Conservation (phyloP, 1,284 basidiomycete genomes). For the Limonomyces culmigenus region DNA sequence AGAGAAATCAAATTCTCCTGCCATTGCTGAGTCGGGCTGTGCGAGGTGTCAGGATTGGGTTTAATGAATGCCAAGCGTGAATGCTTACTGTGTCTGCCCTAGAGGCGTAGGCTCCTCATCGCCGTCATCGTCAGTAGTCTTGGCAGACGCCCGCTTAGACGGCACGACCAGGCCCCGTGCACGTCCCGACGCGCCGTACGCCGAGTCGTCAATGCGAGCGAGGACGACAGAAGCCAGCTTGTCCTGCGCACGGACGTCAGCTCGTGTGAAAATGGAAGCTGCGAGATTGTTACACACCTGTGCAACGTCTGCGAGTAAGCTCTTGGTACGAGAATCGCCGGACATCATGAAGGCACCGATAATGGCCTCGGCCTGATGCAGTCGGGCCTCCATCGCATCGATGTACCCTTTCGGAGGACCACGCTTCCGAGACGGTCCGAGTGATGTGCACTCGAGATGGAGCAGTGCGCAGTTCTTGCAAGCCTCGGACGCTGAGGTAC, state of each 20-base stretch:
- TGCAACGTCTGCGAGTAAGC: slow-evolving; percentile 38
- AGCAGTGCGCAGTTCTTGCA: slow-evolving; percentile 62
- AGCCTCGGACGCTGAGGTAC: slow-evolving; percentile 30
- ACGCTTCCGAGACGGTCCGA: slow-evolving; percentile 68
- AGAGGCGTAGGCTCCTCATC: slow-evolving; percentile 11
- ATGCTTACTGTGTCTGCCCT: slow-evolving; percentile 34
- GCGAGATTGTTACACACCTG: slow-evolving; percentile 16
- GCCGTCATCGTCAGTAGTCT: no score
- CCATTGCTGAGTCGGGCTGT: slow-evolving; percentile 66
- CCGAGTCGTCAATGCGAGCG: slow-evolving; percentile 54
- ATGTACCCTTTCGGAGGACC: slow-evolving; percentile 83
- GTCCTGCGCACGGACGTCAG: slow-evolving; percentile 25
- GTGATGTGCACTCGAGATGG: slow-evolving; percentile 46
- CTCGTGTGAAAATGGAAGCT: slow-evolving; percentile 3
- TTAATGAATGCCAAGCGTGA: slow-evolving; percentile 4
- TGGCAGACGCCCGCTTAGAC: slow-evolving; percentile 10
- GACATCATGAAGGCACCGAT: slow-evolving; percentile 60
- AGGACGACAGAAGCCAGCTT: slow-evolving; percentile 59
- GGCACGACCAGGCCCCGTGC: slow-evolving; percentile 17
- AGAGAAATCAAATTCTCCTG: slow-evolving; percentile 41
- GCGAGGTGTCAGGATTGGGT: slow-evolving; percentile 1
- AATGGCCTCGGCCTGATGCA: slow-evolving; percentile 77
- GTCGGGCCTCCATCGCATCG: slow-evolving; percentile 74
- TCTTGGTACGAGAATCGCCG: slow-evolving; percentile 44
- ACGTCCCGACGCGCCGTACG: slow-evolving; percentile 57